Conservation (phyloP, 352 stramenopile species). For the Pythium myriotylum region DNA sequence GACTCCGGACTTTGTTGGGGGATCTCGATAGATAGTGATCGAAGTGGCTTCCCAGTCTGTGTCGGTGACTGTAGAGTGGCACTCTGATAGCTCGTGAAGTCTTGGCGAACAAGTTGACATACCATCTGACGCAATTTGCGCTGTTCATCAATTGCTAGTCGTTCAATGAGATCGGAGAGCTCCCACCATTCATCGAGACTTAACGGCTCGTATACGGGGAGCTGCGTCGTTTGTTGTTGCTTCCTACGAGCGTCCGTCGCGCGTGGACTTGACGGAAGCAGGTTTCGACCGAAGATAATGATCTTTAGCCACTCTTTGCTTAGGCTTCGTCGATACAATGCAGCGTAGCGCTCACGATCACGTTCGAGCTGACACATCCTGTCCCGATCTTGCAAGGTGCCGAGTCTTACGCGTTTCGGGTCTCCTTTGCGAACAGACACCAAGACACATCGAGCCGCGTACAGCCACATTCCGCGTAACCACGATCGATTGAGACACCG, state of each 20-base stretch:
- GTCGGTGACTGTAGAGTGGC: neutral
- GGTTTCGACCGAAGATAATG: conserved; percentile 41
- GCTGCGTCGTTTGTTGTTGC: conserved; percentile 14
- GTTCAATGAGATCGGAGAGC: conserved; percentile 63
- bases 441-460: conserved; percentile 54
- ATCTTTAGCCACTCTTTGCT: conserved; percentile 43
- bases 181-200: conserved; percentile 57
- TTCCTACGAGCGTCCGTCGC: conserved; percentile 10
- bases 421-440: conserved; percentile 31
- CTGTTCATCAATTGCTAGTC: conserved; percentile 52
- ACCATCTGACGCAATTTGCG: conserved; percentile 47
- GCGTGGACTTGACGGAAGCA: conserved; percentile 30
- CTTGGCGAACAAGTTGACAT: conserved; percentile 40
- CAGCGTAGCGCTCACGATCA: conserved; percentile 46
- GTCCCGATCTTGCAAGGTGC: neutral
- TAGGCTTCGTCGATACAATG: conserved; percentile 63
- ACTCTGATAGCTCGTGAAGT: conserved; percentile 30
- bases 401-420: conserved; percentile 12
- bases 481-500: conserved; percentile 36
- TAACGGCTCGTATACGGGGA: conserved; percentile 39
- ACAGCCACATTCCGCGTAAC: conserved; percentile 74
- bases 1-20: conserved; percentile 20
- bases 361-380: neutral
- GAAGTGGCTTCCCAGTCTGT: neutral
- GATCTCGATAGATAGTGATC: neutral